These are phyloP conservation scores for Seminavis robusta DNA, from an alignment of 108 stramenopile species.

Conservation along the genomic window DNA sequence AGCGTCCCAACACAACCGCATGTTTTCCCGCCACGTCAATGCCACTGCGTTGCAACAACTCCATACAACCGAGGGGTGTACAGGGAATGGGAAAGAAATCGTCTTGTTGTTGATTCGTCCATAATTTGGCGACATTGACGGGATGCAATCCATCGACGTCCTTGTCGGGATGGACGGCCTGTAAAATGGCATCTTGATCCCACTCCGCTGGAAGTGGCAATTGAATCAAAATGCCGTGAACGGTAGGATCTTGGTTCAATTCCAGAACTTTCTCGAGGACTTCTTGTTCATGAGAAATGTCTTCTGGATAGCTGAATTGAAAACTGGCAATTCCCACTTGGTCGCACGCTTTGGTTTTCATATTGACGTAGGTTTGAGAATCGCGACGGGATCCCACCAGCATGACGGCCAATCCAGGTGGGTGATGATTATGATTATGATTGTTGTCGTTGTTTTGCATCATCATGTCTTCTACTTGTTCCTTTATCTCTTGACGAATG, in stretches of 20 bases:
- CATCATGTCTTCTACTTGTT: conserved; percentile 22
- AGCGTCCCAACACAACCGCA: conserved; percentile 96
- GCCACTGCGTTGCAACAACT: conserved; percentile 86
- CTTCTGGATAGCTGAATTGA: conserved; percentile 79
- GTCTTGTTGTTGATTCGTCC: not conserved
- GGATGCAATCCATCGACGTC: conserved; percentile 98
- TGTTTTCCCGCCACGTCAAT: conserved; percentile 82
- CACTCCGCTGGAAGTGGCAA: conserved; percentile 92
- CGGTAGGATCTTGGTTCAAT: conserved; percentile 71
- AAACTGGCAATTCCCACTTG: conserved; percentile 80
- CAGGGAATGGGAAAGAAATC: conserved; percentile 76
- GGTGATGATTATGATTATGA: too few relatives aligned
- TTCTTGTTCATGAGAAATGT: conserved; percentile 75
- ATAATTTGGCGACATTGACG: conserved; percentile 70
- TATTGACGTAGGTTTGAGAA: conserved; percentile 95
- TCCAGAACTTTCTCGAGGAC: conserved; percentile 64
- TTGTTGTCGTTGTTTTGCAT: conserved; percentile 1
- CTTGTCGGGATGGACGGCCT: conserved; percentile 70
- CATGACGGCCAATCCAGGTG: conserved; percentile 95
- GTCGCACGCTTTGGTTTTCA: conserved; percentile 96
- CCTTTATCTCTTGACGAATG: conserved; percentile 68
- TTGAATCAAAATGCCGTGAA: conserved; percentile 98
- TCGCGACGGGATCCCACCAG: conserved; percentile 89
- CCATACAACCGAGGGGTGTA: conserved; percentile 93
- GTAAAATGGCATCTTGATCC: conserved; percentile 74